phyloP scores from a whole-genome alignment of 305 asterid genomes.

The Lippia alba region DNA sequence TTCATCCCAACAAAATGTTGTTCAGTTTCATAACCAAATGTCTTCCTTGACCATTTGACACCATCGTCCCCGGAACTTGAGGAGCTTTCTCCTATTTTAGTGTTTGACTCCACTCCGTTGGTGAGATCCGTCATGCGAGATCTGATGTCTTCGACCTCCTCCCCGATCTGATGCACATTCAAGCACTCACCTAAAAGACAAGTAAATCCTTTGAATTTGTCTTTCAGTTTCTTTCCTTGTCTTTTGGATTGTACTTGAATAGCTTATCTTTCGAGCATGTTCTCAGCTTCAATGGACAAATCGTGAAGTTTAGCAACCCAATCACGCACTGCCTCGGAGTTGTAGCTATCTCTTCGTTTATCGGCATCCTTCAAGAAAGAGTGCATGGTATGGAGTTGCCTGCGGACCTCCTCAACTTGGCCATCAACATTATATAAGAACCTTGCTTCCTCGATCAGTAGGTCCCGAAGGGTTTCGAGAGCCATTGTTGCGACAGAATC shows the following conservation, averaged over 20 bases:
- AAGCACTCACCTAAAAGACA: conserved; percentile 13
- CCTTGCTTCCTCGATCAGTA: conserved; percentile 21
- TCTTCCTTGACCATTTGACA: conserved; percentile 27
- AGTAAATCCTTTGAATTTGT: neutral
- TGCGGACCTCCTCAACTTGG: conserved; percentile 4
- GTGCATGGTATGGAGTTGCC: conserved; percentile 14
- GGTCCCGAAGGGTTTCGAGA: conserved; percentile 16
- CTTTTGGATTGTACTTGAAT: neutral
- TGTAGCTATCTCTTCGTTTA: neutral
- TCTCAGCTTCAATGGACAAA: neutral
- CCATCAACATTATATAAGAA: conserved; percentile 4
- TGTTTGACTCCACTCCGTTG: neutral
- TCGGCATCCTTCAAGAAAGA: conserved; percentile 21
- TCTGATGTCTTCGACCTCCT: conserved; percentile 7
- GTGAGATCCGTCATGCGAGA: conserved; percentile 10
- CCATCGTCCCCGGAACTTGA: neutral
- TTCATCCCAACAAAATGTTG: conserved; percentile 41
- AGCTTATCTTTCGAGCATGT: neutral
- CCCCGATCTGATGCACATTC: neutral
- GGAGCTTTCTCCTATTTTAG: conserved; percentile 2
- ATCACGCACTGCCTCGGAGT: neutral
- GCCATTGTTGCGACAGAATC: neutral
- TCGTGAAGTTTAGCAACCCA: neutral
- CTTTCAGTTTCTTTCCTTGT: neutral
- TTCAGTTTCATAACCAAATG: conserved; percentile 27